These are phyloP conservation scores for Capronia coronata DNA, from an alignment of 2,329 filamentous ascomycete species.

Conservation along the genomic window DNA sequence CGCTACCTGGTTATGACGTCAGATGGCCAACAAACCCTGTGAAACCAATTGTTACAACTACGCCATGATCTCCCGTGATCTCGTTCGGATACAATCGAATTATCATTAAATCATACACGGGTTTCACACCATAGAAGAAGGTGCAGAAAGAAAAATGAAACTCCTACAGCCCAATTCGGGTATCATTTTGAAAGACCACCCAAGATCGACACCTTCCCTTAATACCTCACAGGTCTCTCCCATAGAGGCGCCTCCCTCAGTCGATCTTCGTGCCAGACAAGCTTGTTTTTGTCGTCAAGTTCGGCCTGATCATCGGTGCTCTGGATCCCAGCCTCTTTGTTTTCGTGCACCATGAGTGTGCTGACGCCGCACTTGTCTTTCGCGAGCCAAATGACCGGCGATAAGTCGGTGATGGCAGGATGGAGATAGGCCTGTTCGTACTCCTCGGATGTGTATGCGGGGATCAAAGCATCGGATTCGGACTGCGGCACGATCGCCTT, in stretches of 20 bases:
- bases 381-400: constrained; percentile 74
- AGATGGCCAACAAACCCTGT: no score
- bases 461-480: constrained; percentile 59
- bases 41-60: no score
- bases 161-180: not conserved
- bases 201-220: not conserved
- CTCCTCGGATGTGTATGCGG: constrained; percentile 57
- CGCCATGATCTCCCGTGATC: no score
- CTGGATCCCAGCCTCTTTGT: constrained; percentile 56
- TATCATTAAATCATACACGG: no score
- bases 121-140: no score
- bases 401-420: constrained; percentile 57
- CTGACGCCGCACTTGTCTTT: constrained; percentile 67
- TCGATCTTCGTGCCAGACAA: constrained; percentile 54
- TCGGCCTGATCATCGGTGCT: constrained; percentile 73
- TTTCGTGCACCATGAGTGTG: constrained; percentile 68
- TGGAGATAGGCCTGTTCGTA: constrained; percentile 65
- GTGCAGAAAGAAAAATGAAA: no score
- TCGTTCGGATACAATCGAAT: no score
- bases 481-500: constrained; percentile 53
- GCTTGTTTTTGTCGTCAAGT: constrained; percentile 62
- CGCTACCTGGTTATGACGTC: no score
- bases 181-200: not conserved
- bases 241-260: constrained; percentile 20
- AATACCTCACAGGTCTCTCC: constrained; percentile 20